phyloP scores from a whole-genome alignment of 495 filamentous ascomycete species.

The Penicillium canariense region DNA sequence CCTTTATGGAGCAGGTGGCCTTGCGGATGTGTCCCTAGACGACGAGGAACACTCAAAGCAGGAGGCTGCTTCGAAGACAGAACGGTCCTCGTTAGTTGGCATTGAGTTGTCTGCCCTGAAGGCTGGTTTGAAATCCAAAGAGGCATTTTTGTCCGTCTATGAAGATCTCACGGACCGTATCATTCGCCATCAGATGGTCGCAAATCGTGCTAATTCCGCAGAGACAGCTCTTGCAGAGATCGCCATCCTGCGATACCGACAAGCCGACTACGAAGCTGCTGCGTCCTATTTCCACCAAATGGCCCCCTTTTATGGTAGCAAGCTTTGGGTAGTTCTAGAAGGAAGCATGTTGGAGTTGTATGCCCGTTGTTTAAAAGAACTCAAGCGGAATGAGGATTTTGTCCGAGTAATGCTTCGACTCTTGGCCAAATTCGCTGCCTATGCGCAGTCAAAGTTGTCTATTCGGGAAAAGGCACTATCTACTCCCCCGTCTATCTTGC shows the following conservation, averaged over 20 bases:
- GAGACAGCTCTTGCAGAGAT: slow-evolving; percentile 81
- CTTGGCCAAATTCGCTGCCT: slow-evolving; percentile 64
- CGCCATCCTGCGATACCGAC: slow-evolving; percentile 75
- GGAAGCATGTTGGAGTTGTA: slow-evolving; percentile 82
- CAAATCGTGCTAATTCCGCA: slow-evolving; percentile 70
- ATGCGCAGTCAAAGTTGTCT: slow-evolving; percentile 35
- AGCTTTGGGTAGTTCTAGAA: slow-evolving; percentile 77
- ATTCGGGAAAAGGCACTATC: slow-evolving; percentile 34
- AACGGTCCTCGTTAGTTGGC: slow-evolving; percentile 35
- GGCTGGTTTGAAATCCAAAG: slow-evolving; percentile 30
- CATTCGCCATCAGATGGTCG: slow-evolving; percentile 71
- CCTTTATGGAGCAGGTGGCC: slow-evolving; percentile 52
- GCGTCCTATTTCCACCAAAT: slow-evolving; percentile 78
- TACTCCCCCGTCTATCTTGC: slow-evolving; percentile 34
- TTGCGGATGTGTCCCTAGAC: slow-evolving; percentile 43
- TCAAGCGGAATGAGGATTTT: slow-evolving; percentile 76
- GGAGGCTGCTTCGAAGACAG: slow-evolving; percentile 34
- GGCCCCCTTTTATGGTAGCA: slow-evolving; percentile 76
- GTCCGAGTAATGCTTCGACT: slow-evolving; percentile 71
- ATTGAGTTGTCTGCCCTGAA: slow-evolving; percentile 32
- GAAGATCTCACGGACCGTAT: slow-evolving; percentile 69
- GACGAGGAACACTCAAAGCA: slow-evolving; percentile 21
- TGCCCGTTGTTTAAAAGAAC: slow-evolving; percentile 74
- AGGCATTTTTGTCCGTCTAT: slow-evolving; percentile 57
- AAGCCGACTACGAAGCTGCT: slow-evolving; percentile 66